These are phyloP conservation scores for Pinus albicaulis DNA, from an alignment of 75 land plant species.

Conservation along the genomic window DNA sequence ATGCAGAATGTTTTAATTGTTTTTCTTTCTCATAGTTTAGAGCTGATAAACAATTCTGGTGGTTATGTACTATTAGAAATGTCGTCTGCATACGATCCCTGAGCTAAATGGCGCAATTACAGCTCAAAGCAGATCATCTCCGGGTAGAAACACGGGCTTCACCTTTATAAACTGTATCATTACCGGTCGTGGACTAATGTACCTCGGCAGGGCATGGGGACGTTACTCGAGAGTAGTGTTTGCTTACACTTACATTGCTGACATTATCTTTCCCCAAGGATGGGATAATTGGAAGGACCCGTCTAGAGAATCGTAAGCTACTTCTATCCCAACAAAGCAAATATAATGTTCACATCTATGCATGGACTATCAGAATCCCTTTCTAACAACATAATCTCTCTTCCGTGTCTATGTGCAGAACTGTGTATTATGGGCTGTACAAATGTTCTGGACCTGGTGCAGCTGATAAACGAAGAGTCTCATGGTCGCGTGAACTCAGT, in stretches of 20 bases:
- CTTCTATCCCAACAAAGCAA: not conserved
- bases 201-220: constrained; percentile 82
- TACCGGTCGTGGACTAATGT: constrained; percentile 46
- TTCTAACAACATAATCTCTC: not conserved
- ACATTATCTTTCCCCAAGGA: constrained; percentile 55
- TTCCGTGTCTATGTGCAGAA: constrained; percentile 21
- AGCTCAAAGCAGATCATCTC: constrained; percentile 46
- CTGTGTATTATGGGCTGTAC: constrained; percentile 53
- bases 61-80: constrained; percentile 34
- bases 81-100: constrained; percentile 53
- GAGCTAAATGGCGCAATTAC: constrained; percentile 54
- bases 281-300: constrained; percentile 57
- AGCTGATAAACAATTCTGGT: not conserved
- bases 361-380: not conserved
- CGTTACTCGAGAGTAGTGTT: constrained; percentile 66
- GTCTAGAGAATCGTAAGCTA: constrained; percentile 16
- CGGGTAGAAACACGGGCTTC: constrained; percentile 55
- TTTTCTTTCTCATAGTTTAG: not conserved
- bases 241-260: constrained; percentile 43
- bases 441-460: constrained; percentile 54
- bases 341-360: not conserved
- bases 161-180: constrained; percentile 50
- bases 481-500: constrained; percentile 43
- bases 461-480: constrained; percentile 16
- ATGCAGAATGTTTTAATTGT: not conserved